Conservation (phyloP, 768 basidiomycete genomes). For the Naganishia onofrii region DNA sequence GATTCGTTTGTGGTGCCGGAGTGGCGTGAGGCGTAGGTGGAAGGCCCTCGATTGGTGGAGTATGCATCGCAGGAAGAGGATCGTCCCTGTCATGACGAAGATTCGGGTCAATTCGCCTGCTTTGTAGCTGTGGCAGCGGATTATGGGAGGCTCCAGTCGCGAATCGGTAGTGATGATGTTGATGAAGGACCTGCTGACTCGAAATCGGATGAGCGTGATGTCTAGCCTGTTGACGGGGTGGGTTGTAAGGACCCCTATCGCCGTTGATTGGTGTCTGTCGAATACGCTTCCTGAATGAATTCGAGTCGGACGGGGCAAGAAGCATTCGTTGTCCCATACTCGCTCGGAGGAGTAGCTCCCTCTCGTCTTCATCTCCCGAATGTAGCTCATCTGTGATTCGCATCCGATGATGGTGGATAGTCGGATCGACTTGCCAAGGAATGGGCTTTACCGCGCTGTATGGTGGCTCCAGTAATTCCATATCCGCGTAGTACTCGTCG, state of each 20-base stretch:
- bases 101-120: not conserved
- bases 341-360: not conserved
- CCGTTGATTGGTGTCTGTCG: not conserved
- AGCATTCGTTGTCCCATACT: conserved; percentile 1
- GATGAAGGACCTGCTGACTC: not conserved
- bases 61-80: not conserved
- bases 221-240: not conserved
- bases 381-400: not conserved
- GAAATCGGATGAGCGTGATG: not conserved
- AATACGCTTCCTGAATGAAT: not conserved
- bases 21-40: conserved; percentile 1
- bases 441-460: not conserved
- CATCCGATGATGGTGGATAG: not conserved
- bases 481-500: conserved; percentile 15
- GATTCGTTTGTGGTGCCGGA: not conserved
- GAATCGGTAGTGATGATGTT: conserved; percentile 16
- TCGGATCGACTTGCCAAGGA: not conserved
- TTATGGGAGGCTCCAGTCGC: not conserved
- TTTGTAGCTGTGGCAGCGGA: not conserved
- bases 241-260: not conserved
- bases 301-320: not conserved
- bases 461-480: not conserved
- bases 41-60: not conserved
- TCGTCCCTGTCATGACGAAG: conserved; percentile 2
- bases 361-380: not conserved